Evolutionary conservation across 2,329 filamentous ascomycete genomes (phyloP).

Genomic region (Mollisia scopiformis): DNA sequence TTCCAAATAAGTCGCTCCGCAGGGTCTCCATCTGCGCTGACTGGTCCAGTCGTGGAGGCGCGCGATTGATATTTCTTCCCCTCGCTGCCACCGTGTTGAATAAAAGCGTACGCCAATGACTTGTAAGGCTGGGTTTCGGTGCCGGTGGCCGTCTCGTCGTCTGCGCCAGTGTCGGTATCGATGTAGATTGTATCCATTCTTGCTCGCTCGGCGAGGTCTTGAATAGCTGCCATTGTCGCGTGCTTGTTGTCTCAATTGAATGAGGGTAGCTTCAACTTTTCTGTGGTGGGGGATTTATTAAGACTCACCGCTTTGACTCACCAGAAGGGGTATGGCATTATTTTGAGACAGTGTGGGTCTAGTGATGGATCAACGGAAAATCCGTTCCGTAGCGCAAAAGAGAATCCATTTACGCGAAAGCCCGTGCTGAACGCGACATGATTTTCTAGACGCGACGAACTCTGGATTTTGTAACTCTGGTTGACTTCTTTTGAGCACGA

Average conservation of each 20-base stretch:
- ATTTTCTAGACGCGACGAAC: conserved; percentile 16
- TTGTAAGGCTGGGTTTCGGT: conserved; percentile 79
- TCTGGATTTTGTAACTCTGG: background rate
- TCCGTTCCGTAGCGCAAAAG: background rate
- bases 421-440: conserved; percentile 13
- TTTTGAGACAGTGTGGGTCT: conserved; percentile 13
- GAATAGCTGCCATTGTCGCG: conserved; percentile 37
- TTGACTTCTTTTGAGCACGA: background rate
- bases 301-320: conserved; percentile 27
- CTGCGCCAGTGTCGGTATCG: conserved; percentile 78
- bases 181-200: conserved; percentile 66
- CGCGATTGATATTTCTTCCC: conserved; percentile 67
- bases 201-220: conserved; percentile 54
- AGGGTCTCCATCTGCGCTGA: conserved; percentile 65
- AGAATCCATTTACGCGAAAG: conserved; percentile 24
- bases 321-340: conserved; percentile 1
- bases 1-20: conserved; percentile 73
- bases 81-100: conserved; percentile 62
- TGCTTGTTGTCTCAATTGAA: conserved; percentile 26
- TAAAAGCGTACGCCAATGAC: conserved; percentile 75
- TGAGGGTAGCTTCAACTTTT: conserved; percentile 14
- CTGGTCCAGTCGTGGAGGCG: conserved; percentile 65
- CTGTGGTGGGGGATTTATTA: conserved; percentile 16
- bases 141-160: conserved; percentile 68
- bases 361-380: background rate